Percentiles rank a stretch among this genome's conserved stretches.
These are phyloP conservation scores for Citrus reticulata DNA, from an alignment of 345 rosid species.

Conservation along the genomic window DNA sequence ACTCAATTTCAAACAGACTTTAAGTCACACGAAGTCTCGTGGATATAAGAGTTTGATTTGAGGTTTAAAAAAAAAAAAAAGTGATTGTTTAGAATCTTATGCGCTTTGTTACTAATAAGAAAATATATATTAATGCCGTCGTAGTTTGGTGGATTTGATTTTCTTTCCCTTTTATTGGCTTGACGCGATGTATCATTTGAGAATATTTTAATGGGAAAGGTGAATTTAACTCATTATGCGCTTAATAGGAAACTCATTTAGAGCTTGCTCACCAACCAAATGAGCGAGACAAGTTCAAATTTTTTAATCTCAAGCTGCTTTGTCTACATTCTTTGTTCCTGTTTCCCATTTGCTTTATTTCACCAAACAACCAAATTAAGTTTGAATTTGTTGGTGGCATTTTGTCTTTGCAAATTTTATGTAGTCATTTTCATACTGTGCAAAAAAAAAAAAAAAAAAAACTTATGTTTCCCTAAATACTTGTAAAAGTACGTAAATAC, in stretches of 20 bases:
- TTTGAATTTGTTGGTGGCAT: background rate
- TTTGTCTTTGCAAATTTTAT: background rate
- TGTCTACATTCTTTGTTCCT: background rate
- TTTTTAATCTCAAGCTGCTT: background rate
- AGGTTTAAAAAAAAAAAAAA: too few species aligned
- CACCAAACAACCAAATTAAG: background rate
- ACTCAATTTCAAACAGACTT: fast-evolving
- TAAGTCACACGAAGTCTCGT: too few species aligned
- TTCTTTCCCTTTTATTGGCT: background rate
- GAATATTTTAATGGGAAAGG: background rate
- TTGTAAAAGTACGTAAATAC: background rate
- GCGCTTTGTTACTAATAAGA: too few species aligned
- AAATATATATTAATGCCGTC: too few species aligned
- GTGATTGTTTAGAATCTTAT: too few species aligned
- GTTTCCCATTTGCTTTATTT: background rate
- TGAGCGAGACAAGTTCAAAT: background rate
- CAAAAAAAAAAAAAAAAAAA: too few species aligned
- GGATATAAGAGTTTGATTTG: too few species aligned
- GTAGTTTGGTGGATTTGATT: background rate
- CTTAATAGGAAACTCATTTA: background rate
- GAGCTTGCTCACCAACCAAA: slow-evolving; percentile 4
- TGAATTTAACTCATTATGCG: background rate
- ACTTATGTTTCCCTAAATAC: background rate
- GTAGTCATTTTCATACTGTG: background rate
- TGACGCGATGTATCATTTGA: background rate